These are phyloP conservation scores for Tremella mesenterica DNA, from an alignment of 768 basidiomycete genomes.

Conservation along the genomic window DNA sequence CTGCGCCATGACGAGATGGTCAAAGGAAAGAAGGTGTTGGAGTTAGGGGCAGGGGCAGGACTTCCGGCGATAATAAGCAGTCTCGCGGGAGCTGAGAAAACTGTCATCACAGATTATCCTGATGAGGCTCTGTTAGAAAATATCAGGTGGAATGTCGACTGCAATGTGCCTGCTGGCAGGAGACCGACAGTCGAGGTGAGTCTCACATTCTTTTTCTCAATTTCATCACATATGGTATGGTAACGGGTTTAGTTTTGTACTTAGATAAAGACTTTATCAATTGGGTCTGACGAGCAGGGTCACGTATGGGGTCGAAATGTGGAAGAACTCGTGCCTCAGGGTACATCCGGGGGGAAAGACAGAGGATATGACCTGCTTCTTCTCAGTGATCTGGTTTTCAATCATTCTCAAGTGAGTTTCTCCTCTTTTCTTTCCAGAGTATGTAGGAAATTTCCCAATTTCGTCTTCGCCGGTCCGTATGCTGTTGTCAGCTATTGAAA, in stretches of 20 bases:
- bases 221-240: too few species aligned
- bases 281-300: conserved; percentile 18
- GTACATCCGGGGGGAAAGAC: too few species aligned
- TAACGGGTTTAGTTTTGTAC: not conserved
- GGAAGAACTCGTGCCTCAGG: conserved; percentile 11
- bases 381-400: conserved; percentile 87
- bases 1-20: conserved; percentile 34
- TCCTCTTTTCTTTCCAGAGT: conserved; percentile 11
- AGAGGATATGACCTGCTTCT: conserved; percentile 66
- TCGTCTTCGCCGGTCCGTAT: not conserved
- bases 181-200: conserved; percentile 41
- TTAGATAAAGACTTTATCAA: not conserved
- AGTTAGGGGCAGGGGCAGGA: conserved; percentile 89
- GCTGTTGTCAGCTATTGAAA: not conserved
- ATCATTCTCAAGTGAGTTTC: conserved; percentile 70
- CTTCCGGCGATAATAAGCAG: conserved; percentile 71
- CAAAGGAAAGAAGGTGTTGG: conserved; percentile 54
- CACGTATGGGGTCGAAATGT: conserved; percentile 39
- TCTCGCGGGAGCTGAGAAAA: conserved; percentile 62
- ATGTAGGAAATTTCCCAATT: not conserved
- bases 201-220: not conserved
- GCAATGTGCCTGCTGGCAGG: conserved; percentile 47
- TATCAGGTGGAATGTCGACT: conserved; percentile 57
- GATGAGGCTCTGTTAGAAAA: conserved; percentile 68
- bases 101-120: conserved; percentile 88